These are phyloP conservation scores for Pharnaceum exiguum DNA, from an alignment of 148 eudicot species.

Conservation along the genomic window DNA sequence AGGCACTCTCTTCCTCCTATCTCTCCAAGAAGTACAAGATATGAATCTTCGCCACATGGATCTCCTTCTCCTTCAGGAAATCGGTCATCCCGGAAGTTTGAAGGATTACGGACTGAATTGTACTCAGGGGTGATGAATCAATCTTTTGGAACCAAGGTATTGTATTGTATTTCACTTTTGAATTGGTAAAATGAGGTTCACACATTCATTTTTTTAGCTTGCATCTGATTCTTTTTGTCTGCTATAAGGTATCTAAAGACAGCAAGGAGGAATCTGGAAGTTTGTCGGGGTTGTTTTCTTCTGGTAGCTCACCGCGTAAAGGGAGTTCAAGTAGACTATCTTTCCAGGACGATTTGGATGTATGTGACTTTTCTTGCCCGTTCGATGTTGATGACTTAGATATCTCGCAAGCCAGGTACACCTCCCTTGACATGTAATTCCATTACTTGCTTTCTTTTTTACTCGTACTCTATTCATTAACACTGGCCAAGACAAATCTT, in stretches of 20 bases:
- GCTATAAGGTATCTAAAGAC: slow-evolving; percentile 60
- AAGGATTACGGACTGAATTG: slow-evolving; percentile 43
- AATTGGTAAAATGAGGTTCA: slow-evolving; percentile 2
- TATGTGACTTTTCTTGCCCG: slow-evolving; percentile 69
- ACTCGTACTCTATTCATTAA: not conserved
- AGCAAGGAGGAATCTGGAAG: slow-evolving; percentile 83
- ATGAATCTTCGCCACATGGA: slow-evolving; percentile 60
- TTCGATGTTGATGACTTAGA: slow-evolving; percentile 95
- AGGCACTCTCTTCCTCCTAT: slow-evolving; percentile 75
- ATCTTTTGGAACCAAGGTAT: slow-evolving; percentile 68
- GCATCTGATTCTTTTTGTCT: slow-evolving; percentile 13
- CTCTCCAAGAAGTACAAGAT: slow-evolving; percentile 58
- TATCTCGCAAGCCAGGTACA: slow-evolving; percentile 71
- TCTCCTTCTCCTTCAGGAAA: slow-evolving; percentile 71
- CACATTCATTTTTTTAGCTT: slow-evolving; percentile 1
- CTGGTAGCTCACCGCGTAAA: slow-evolving; percentile 80
- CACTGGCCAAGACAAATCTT: not conserved
- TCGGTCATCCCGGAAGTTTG: slow-evolving; percentile 53
- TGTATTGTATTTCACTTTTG: not conserved
- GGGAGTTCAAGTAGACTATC: slow-evolving; percentile 88
- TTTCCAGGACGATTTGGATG: slow-evolving; percentile 90
- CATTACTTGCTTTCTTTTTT: not conserved
- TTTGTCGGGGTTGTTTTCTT: slow-evolving; percentile 84
- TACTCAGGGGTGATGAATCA: slow-evolving; percentile 36
- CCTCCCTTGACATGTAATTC: slow-evolving; percentile 7